phyloP scores from a whole-genome alignment of 2,329 filamentous ascomycete genomes.

The Ophiostoma montium region DNA sequence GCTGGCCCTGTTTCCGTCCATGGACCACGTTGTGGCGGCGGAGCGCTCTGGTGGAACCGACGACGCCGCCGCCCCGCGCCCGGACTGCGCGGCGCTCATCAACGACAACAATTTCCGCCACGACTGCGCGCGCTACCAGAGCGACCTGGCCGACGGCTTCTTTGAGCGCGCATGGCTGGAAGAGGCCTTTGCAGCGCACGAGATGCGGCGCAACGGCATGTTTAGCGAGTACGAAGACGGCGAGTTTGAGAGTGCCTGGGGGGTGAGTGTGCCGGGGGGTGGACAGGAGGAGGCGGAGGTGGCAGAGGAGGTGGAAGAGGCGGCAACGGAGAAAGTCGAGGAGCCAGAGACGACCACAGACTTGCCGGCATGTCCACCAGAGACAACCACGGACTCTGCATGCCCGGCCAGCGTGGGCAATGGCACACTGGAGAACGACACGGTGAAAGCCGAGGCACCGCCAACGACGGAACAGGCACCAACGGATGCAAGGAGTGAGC shows the following conservation, averaged over 20 bases:
- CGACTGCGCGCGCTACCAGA: constrained; percentile 27
- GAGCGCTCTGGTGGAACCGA: too few relatives aligned
- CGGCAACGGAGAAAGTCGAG: too few relatives aligned
- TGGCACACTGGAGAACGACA: too few relatives aligned
- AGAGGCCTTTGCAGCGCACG: constrained; percentile 37
- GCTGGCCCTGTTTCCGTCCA: constrained; percentile 20
- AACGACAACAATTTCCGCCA: constrained; percentile 30
- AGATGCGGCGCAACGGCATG: constrained; percentile 31
- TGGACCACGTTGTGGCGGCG: constrained; percentile 17
- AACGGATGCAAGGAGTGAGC: too few relatives aligned
- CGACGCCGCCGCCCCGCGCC: constrained; percentile 21
- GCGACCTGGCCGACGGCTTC: constrained; percentile 31
- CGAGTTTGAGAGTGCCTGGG: constrained; percentile 36
- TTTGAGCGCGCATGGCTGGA: constrained; percentile 39
- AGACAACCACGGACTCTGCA: too few relatives aligned
- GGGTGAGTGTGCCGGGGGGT: constrained; percentile 23
- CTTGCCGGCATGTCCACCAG: too few relatives aligned
- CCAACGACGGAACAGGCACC: too few relatives aligned
- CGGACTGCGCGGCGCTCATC: constrained; percentile 22
- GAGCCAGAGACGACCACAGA: too few relatives aligned
- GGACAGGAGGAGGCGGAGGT: too few relatives aligned
- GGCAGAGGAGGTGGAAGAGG: too few relatives aligned
- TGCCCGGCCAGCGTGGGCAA: too few relatives aligned
- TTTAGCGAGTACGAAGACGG: constrained; percentile 33
- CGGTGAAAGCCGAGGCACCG: too few relatives aligned